Evolutionary conservation across 176 grass and related monocot species (phyloP).

Genomic region (Oryza nivara): DNA sequence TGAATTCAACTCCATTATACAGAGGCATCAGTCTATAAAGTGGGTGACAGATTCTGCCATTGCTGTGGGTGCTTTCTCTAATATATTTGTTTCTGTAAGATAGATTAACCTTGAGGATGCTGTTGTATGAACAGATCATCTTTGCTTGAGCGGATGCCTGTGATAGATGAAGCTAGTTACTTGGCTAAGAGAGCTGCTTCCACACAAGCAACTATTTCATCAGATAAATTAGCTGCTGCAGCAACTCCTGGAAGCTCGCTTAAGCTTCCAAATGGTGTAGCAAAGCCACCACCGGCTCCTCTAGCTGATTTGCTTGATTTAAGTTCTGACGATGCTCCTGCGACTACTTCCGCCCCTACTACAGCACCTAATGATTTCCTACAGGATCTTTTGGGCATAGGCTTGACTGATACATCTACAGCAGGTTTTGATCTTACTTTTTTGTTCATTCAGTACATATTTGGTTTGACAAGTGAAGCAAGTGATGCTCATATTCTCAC

Average conservation of each 20-base stretch:
- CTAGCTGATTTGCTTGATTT: conserved; percentile 94
- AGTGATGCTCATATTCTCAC: conserved; percentile 4
- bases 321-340: conserved; percentile 72
- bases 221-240: conserved; percentile 56
- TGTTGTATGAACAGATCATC: conserved; percentile 72
- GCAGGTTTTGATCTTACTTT: conserved; percentile 64
- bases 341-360: conserved; percentile 47
- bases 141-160: conserved; percentile 97
- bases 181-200: conserved; percentile 72
- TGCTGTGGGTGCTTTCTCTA: conserved; percentile 9
- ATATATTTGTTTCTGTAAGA: conserved; percentile 22
- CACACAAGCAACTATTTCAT: conserved; percentile 55
- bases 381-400: conserved; percentile 83
- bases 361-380: conserved; percentile 73
- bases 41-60: conserved; percentile 42
- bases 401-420: conserved; percentile 57
- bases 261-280: conserved; percentile 89
- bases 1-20: conserved; percentile 97
- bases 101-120: conserved; percentile 29
- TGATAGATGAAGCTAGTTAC: conserved; percentile 87
- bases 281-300: conserved; percentile 68
- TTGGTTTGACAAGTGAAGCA: conserved; percentile 27
- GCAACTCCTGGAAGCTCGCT: conserved; percentile 52
- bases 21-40: conserved; percentile 90
- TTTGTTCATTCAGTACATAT: conserved; percentile 27